Evolutionary conservation across 148 eudicot genomes (phyloP).

Genomic region (Amaranthus hypochondriacus): DNA sequence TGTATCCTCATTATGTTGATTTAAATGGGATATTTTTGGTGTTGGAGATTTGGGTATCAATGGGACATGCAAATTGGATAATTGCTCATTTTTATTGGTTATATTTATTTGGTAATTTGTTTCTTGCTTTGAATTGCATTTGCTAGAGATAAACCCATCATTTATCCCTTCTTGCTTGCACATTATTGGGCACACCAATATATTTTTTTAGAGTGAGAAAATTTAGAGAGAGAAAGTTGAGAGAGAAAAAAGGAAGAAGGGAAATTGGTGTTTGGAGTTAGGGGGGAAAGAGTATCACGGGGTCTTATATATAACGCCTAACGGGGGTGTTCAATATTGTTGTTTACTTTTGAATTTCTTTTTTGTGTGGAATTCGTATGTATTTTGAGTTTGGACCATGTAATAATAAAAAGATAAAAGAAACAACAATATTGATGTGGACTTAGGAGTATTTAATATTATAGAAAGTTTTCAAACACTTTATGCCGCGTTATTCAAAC

Average conservation of each 20-base stretch:
- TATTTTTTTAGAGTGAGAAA: neutral
- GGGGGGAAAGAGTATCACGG: constrained; percentile 15
- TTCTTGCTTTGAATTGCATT: constrained; percentile 23
- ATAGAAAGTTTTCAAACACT: too few relatives aligned
- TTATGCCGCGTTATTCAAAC: too few relatives aligned
- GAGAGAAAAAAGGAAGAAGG: neutral
- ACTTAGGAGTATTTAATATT: too few relatives aligned
- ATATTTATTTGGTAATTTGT: neutral
- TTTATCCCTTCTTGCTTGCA: constrained; percentile 23
- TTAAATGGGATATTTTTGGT: constrained; percentile 7
- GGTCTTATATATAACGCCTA: constrained; percentile 19
- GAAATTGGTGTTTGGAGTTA: neutral
- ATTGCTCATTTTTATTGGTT: neutral
- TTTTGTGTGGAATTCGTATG: neutral
- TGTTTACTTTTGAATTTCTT: neutral
- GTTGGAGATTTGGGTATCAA: constrained; percentile 32
- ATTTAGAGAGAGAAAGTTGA: neutral
- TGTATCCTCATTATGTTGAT: neutral
- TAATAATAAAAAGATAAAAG: neutral
- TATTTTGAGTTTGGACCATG: constrained; percentile 1
- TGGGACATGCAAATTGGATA: constrained; percentile 12
- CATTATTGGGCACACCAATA: constrained; percentile 26
- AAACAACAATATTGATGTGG: neutral
- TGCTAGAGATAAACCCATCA: constrained; percentile 21
- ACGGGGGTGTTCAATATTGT: neutral